Conservation (phyloP, 257 asterid genomes). For the Ajuga chamaepitys region DNA sequence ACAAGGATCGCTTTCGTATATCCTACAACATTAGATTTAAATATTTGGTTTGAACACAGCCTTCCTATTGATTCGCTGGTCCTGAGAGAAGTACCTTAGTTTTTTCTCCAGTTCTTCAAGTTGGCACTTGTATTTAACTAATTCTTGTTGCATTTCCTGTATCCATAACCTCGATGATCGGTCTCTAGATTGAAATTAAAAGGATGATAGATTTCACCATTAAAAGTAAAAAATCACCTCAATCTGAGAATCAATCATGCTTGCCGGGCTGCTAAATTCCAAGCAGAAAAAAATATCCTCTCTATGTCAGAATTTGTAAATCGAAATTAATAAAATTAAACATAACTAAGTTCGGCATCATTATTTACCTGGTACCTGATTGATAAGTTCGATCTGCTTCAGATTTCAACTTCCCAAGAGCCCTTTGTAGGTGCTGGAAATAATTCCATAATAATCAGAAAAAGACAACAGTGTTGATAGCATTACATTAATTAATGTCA, state of each 20-base stretch:
- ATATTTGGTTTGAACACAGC: not conserved
- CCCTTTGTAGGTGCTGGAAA: constrained; percentile 64
- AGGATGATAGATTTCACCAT: not conserved
- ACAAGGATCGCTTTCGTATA: constrained; percentile 60
- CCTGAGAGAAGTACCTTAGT: constrained; percentile 33
- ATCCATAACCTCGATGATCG: not conserved
- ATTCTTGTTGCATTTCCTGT: constrained; percentile 75
- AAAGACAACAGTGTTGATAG: too few species aligned
- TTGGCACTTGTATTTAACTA: constrained; percentile 50
- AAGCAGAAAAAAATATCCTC: not conserved
- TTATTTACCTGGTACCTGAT: constrained; percentile 44
- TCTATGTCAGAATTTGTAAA: not conserved
- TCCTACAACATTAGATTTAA: constrained; percentile 21
- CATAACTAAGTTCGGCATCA: not conserved
- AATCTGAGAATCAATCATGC: constrained; percentile 49
- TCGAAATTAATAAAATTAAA: not conserved
- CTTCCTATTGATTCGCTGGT: not conserved
- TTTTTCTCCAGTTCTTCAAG: constrained; percentile 63
- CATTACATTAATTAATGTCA: not conserved
- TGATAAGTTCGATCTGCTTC: constrained; percentile 46
- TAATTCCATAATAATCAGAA: not conserved
- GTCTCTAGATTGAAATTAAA: not conserved
- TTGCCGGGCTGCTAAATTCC: constrained; percentile 45
- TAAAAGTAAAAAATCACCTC: constrained; percentile 34
- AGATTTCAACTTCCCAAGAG: constrained; percentile 66